Conservation (phyloP, 768 basidiomycete genomes). For the Fomitopsis pulvina region DNA sequence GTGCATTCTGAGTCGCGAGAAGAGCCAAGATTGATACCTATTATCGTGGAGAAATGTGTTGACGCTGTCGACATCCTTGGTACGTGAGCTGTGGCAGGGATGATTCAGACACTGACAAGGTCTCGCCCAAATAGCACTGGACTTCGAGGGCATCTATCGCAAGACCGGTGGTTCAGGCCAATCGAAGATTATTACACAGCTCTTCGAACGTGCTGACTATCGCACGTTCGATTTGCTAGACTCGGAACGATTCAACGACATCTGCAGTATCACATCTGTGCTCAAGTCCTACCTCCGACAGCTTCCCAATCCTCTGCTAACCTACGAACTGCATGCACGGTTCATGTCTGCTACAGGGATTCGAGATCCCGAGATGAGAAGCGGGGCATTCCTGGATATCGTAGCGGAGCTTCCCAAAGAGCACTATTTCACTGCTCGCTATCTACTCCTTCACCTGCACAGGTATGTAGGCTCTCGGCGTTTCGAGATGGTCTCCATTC, state of each 20-base stretch:
- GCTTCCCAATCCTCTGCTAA: conserved; percentile 87
- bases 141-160: conserved; percentile 97
- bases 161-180: conserved; percentile 93
- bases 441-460: conserved; percentile 83
- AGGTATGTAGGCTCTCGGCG: conserved; percentile 42
- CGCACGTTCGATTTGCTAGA: conserved; percentile 83
- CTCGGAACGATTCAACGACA: conserved; percentile 89
- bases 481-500: too few relatives aligned
- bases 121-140: conserved; percentile 55
- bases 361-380: conserved; percentile 55
- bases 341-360: conserved; percentile 76
- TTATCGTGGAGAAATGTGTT: conserved; percentile 95
- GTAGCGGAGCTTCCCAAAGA: conserved; percentile 76
- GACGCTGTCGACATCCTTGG: conserved; percentile 85
- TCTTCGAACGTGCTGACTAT: conserved; percentile 93
- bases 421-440: conserved; percentile 80
- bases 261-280: conserved; percentile 93
- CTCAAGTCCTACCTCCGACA: conserved; percentile 94
- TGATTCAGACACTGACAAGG: neutral
- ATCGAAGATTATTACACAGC: conserved; percentile 86
- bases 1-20: conserved; percentile 58
- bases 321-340: conserved; percentile 85
- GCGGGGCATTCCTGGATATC: conserved; percentile 54
- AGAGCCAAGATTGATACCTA: conserved; percentile 62
- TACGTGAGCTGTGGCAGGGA: conserved; percentile 30